Base-by-base conservation (phyloP, 2,329 filamentous ascomycete genomes). In the Aspergillus aculeatus region DNA sequence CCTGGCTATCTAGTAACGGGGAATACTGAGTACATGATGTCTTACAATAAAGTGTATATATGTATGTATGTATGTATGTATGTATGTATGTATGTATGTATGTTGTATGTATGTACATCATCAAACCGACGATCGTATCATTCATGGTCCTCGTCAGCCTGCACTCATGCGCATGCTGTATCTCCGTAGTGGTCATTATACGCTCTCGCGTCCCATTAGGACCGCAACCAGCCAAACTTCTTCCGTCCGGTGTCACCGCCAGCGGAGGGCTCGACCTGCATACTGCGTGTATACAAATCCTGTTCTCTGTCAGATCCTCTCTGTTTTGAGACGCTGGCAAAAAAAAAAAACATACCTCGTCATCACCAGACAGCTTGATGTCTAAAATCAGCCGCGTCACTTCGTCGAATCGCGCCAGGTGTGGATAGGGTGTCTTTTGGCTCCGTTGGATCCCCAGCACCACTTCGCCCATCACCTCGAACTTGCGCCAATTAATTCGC, bases 401-500 rank as follows among this genome's bases (percentile, higher is more conserved):
- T 56, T 84, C 82, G 60, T 94, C 89, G 68, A 89, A 88, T 68
- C 83, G 87, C 35, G 81, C 80, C 62, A 94, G 79, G 62, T 88
- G 89, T 26, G 86, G 85, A 66, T 97, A 97, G 5, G 92, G 88
- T 52, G 87, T 87, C 56, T 90, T 90, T 76, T 98, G 93, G 69
- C 94, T 96, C 77, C 89, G 89, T 84, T 97, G 96, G 57, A 99
- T 88, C 2, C 91, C 89, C 61, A 97, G 82, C 56, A 98, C 84
- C 5, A 97, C 90, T 68, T 98, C 94, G 6, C 93, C 93, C 77
- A 98, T 87, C 32, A 99, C 89, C 75, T 98, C 94, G 69, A 98
- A 99, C 73, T 99, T 99, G 77, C 89, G 92, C 95, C 95, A 99
- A 73, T 98, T 98, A 73, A 99, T 91, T 54, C 91, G 83, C 63